A percentile compares a stretch with the other conserved stretches of the same genome.
These are phyloP conservation scores for Medicago lupulina DNA, from an alignment of 306 rosid genomes.

Conservation along the genomic window DNA sequence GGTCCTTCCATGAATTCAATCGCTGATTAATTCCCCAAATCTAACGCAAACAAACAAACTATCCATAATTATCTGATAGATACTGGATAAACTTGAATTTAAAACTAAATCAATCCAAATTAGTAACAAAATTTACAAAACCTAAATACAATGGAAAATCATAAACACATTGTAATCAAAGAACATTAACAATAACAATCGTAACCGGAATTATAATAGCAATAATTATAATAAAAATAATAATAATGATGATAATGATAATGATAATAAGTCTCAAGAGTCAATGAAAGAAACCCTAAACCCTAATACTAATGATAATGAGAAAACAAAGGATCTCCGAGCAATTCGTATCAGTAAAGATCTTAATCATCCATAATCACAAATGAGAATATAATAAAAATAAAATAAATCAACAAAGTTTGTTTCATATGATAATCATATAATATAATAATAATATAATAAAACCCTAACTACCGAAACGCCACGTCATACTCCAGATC, in stretches of 20 bases:
- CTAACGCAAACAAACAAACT: too few species aligned
- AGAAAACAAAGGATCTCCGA: conserved; percentile 3
- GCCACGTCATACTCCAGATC: conserved; percentile 42
- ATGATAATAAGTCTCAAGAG: not conserved
- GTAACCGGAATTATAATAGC: too few species aligned
- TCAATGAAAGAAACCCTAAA: conserved; percentile 13
- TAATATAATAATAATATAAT: not conserved
- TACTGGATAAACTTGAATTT: too few species aligned
- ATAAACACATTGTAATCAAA: not conserved
- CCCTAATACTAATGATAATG: not conserved
- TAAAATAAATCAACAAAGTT: not conserved
- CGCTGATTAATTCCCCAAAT: too few species aligned
- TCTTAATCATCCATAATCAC: not conserved
- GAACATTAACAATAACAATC: not conserved
- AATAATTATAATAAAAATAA: not conserved
- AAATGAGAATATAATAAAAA: conserved; percentile 32
- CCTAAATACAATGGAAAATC: too few species aligned
- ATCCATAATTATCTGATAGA: too few species aligned
- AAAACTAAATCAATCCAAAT: too few species aligned
- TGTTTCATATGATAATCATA: not conserved
- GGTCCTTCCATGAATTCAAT: too few species aligned
- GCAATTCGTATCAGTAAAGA: conserved; percentile 21
- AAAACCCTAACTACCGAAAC: conserved; percentile 37
- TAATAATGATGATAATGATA: too few species aligned
- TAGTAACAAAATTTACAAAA: not conserved